These are phyloP conservation scores for Datisca glomerata DNA, from an alignment of 306 rosid species.

Conservation along the genomic window DNA sequence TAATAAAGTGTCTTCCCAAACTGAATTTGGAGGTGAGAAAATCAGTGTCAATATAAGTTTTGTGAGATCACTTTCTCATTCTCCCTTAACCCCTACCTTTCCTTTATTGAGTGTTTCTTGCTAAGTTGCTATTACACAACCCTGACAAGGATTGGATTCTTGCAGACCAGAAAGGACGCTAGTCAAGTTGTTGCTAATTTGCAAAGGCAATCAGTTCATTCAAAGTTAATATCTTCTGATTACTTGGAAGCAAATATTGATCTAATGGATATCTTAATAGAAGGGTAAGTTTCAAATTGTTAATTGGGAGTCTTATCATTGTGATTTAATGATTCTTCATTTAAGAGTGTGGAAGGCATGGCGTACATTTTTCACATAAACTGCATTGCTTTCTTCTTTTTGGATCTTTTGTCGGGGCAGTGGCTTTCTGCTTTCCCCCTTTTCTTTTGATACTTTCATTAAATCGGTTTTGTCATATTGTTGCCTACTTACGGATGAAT, in stretches of 20 bases:
- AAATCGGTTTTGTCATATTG: background rate
- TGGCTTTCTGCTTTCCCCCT: background rate
- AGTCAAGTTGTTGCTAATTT: constrained; percentile 97
- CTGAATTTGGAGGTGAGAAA: constrained; percentile 83
- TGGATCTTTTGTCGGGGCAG: background rate
- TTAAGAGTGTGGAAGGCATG: background rate
- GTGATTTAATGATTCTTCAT: background rate
- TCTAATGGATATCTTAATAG: constrained; percentile 64
- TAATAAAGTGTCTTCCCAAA: constrained; percentile 68
- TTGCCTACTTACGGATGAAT: too few species aligned
- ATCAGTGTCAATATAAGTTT: background rate
- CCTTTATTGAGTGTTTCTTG: background rate
- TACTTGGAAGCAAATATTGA: constrained; percentile 81
- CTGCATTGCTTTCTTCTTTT: background rate
- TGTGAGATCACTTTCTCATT: background rate
- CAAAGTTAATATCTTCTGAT: constrained; percentile 92
- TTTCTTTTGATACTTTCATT: background rate
- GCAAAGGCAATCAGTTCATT: constrained; percentile 91
- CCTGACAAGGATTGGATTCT: constrained; percentile 9
- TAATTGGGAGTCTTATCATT: too few species aligned
- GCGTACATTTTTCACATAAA: background rate
- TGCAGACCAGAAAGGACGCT: constrained; percentile 91
- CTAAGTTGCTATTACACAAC: constrained; percentile 5
- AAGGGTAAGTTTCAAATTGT: constrained; percentile 52
- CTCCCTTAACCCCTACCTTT: background rate